Base-by-base conservation (phyloP, 2,329 filamentous ascomycete genomes). In the Alternaria incomplexa region DNA sequence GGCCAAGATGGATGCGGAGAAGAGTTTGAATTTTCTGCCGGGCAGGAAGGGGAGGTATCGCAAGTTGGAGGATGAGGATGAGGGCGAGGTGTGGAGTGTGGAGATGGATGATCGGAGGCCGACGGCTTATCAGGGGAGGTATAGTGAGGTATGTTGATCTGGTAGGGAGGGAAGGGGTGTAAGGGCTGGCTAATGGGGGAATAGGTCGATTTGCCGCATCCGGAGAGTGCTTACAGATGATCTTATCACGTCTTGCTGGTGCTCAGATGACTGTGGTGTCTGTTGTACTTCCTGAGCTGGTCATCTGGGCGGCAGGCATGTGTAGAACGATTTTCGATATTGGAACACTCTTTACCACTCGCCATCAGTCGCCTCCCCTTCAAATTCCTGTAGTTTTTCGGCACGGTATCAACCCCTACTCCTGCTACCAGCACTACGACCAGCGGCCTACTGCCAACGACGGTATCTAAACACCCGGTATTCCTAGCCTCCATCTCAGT, bases 41-140 rank as follows among this genome's bases (percentile, higher is more conserved):
- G 53, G 58, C 4, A 15, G 45, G n/a, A 48, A 60, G 46, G 46
- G 58, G 8, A 3, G n/a, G 36, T 61, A 61, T 20, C 36, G 56
- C 5, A 61, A 57, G 26, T 15, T 61, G 6, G 58, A 61, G 2
- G 58, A 61, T 5, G 53, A 61, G 8, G 53, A 61, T 28, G 55
- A 43, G n/a, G 53, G 55, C 26, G 58, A 45, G 3, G 36, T 57
- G 10, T 61, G 58, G 58, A 61, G 53, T 51, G 58, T 55, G 1
- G 58, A 61, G 26, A 52, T 61, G 53, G 58, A 61, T 46, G 58
- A 61, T 12, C 43, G 58, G 12, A 36, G 45, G 25, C 30, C 36
- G 22, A 47, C 52, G 8, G 58, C 51, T 11, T 61, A 61, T 48
- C 45, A 55, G 15, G 43, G 28, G 9, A 20, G 52, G 40, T 43